Percentiles rank a stretch among this genome's conserved stretches.
Conservation (phyloP, 192 early-diverging fungal genomes). For the Backusella luteola region DNA sequence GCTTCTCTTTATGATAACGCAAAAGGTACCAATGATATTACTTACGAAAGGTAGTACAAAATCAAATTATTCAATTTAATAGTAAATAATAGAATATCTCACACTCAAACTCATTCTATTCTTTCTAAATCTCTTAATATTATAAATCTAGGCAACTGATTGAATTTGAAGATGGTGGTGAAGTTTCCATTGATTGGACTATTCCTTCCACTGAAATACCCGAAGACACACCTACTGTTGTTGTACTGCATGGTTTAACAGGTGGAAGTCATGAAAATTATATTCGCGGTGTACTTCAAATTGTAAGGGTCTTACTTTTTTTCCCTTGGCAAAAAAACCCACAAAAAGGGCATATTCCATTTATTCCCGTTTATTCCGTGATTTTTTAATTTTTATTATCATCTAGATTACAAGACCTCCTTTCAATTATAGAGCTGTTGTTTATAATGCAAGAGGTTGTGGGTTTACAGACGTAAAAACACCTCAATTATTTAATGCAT, state of each 20-base stretch:
- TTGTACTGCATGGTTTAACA: constrained; percentile 88
- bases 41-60: constrained; percentile 63
- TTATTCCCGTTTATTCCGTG: constrained; percentile 2
- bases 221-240: constrained; percentile 69
- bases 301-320: constrained; percentile 33
- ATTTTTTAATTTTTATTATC: neutral
- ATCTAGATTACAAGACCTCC: constrained; percentile 43
- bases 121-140: neutral
- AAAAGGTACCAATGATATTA: constrained; percentile 39
- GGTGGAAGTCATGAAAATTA: constrained; percentile 93
- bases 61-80: constrained; percentile 1
- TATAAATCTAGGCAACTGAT: constrained; percentile 39
- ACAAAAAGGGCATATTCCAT: neutral
- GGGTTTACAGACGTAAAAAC: constrained; percentile 77
- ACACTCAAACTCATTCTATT: neutral
- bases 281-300: constrained; percentile 69
- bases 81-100: neutral
- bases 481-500: constrained; percentile 79
- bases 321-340: neutral
- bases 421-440: constrained; percentile 71
- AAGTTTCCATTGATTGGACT: constrained; percentile 86
- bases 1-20: constrained; percentile 48
- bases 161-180: constrained; percentile 78
- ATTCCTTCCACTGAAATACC: constrained; percentile 51
- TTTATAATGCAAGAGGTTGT: constrained; percentile 90